Evolutionary conservation across 2,329 filamentous ascomycete species (phyloP).

Genomic region (Phoma herbarum): DNA sequence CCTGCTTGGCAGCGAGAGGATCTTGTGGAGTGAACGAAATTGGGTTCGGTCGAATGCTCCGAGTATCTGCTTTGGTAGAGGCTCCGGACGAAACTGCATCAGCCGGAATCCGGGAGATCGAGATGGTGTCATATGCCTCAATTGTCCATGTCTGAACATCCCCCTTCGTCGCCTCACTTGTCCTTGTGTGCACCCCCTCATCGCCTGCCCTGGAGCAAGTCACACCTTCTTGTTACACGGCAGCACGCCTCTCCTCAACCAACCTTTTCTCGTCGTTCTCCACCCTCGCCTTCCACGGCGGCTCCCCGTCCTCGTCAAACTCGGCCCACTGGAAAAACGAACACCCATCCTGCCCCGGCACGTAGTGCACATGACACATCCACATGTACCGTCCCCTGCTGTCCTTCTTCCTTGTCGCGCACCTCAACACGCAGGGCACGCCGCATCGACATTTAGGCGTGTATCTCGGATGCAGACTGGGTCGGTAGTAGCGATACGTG

Average conservation of each 20-base stretch:
- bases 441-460: constrained; percentile 82
- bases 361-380: constrained; percentile 86
- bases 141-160: too few species aligned
- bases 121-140: too few species aligned
- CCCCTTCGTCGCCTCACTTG: too few species aligned
- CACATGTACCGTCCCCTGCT: constrained; percentile 86
- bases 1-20: too few species aligned
- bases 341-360: constrained; percentile 66
- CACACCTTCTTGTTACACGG: neutral
- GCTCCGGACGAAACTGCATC: too few species aligned
- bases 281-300: constrained; percentile 64
- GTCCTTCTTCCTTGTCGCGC: constrained; percentile 80
- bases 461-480: constrained; percentile 75
- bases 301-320: constrained; percentile 76
- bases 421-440: constrained; percentile 74
- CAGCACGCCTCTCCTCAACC: neutral
- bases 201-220: too few species aligned
- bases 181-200: too few species aligned
- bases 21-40: too few species aligned
- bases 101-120: too few species aligned
- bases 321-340: constrained; percentile 46
- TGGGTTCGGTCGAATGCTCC: too few species aligned
- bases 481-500: constrained; percentile 88
- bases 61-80: too few species aligned
- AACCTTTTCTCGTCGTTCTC: neutral